These are phyloP conservation scores for Arthrobotrys musiformis DNA, from an alignment of 2,329 filamentous ascomycete genomes.

Conservation along the genomic window DNA sequence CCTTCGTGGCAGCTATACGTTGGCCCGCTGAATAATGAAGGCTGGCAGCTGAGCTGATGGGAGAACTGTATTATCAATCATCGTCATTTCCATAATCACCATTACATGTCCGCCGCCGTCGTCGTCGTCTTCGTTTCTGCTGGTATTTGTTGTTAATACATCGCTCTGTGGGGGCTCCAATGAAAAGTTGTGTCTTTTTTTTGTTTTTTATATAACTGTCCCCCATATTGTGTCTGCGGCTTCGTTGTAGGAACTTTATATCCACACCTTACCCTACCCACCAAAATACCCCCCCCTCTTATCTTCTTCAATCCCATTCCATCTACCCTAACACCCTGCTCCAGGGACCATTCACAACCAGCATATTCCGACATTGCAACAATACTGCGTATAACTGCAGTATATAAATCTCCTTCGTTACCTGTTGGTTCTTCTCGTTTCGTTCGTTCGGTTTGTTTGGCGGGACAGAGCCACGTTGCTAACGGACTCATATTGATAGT, in stretches of 20 bases:
- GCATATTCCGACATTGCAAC: neutral
- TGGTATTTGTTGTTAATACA: neutral
- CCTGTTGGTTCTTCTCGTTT: slow-evolving; percentile 19
- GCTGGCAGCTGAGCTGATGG: neutral
- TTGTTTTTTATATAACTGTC: neutral
- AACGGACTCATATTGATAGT: neutral
- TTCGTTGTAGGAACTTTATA: slow-evolving; percentile 9
- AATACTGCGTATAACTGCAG: neutral
- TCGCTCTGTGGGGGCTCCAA: neutral
- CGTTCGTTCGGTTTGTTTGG: neutral
- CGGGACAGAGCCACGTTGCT: slow-evolving; percentile 1
- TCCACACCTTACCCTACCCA: neutral
- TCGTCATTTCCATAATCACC: neutral
- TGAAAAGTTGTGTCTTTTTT: neutral
- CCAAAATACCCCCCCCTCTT: neutral
- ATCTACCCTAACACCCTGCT: neutral
- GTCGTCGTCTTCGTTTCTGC: neutral
- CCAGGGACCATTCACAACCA: neutral
- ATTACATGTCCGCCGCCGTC: neutral
- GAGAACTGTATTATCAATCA: neutral
- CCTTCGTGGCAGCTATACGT: neutral
- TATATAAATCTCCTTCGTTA: neutral
- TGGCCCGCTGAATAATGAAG: slow-evolving; percentile 9
- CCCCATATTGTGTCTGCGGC: neutral
- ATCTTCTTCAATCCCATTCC: neutral